Percentiles rank a stretch among this genome's conserved stretches.
These are phyloP conservation scores for Lactuca saligna DNA, from an alignment of 129 eudicot species.

Conservation along the genomic window DNA sequence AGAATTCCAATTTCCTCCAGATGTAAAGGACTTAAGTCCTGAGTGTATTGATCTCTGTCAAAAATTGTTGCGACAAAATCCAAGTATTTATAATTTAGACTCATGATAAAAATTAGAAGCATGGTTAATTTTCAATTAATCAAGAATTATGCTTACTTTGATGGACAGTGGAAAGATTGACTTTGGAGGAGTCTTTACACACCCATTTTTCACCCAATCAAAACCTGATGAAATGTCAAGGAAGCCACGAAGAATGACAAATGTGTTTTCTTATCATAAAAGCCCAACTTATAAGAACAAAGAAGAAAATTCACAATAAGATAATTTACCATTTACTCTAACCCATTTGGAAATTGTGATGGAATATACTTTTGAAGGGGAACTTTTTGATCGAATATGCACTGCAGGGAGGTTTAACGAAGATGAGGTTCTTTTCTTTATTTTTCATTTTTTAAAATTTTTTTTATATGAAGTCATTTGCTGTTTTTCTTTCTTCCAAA, in stretches of 20 bases:
- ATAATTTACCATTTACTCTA: constrained; percentile 70
- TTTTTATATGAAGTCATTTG: not conserved
- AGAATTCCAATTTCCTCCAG: constrained; percentile 74
- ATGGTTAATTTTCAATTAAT: not conserved
- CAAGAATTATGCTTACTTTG: constrained; percentile 7
- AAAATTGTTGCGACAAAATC: constrained; percentile 66
- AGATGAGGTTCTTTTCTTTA: constrained; percentile 41
- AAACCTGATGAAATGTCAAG: constrained; percentile 43
- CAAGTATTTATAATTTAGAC: constrained; percentile 40
- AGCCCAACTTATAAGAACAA: constrained; percentile 40
- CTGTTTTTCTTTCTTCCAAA: constrained; percentile 10
- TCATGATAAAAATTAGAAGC: not conserved
- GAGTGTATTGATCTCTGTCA: constrained; percentile 70
- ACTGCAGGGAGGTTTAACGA: constrained; percentile 56
- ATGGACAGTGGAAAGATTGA: constrained; percentile 78
- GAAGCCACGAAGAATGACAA: constrained; percentile 42
- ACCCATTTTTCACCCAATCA: constrained; percentile 59
- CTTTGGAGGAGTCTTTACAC: constrained; percentile 85
- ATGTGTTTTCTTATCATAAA: constrained; percentile 44
- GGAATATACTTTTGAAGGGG: constrained; percentile 72
- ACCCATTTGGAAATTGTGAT: constrained; percentile 68
- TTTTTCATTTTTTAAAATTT: no score
- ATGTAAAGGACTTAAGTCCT: constrained; percentile 64
- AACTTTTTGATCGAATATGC: constrained; percentile 59
- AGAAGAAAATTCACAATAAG: constrained; percentile 68